These are phyloP conservation scores for Penicillium griseofulvum DNA, from an alignment of 2,329 filamentous ascomycete species.

Conservation along the genomic window DNA sequence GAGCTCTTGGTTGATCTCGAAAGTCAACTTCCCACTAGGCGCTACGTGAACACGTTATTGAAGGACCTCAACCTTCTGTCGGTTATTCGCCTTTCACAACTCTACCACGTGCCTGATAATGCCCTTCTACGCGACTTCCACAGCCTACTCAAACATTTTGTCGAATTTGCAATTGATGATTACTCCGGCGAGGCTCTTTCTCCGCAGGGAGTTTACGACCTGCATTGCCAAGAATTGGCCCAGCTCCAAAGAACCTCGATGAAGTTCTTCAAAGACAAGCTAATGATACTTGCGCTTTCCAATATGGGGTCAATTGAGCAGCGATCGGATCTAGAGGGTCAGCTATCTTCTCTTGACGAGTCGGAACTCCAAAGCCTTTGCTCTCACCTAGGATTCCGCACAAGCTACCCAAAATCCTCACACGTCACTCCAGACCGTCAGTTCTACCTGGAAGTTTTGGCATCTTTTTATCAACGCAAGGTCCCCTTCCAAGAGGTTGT, in stretches of 20 bases:
- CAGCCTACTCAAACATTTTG: constrained; percentile 79
- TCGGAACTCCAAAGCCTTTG: constrained; percentile 70
- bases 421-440: constrained; percentile 60
- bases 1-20: constrained; percentile 88
- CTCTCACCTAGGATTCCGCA: constrained; percentile 71
- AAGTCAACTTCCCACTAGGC: constrained; percentile 87
- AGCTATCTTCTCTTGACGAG: constrained; percentile 71
- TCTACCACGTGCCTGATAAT: constrained; percentile 73
- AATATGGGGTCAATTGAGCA: constrained; percentile 88
- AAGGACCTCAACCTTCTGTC: constrained; percentile 81
- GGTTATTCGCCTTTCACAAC: constrained; percentile 71
- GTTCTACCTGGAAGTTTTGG: constrained; percentile 62
- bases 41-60: constrained; percentile 87
- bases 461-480: constrained; percentile 72
- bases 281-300: constrained; percentile 86
- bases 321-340: constrained; percentile 70
- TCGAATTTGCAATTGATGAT: constrained; percentile 85
- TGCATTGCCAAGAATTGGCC: constrained; percentile 73
- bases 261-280: constrained; percentile 81
- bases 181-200: constrained; percentile 77
- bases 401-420: constrained; percentile 72
- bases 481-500: constrained; percentile 80
- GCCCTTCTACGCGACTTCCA: constrained; percentile 77
- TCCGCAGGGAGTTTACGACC: constrained; percentile 70
- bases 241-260: constrained; percentile 74